Evolutionary conservation across 2,329 filamentous ascomycete species (phyloP).

Genomic region (Lachnellula willkommii): DNA sequence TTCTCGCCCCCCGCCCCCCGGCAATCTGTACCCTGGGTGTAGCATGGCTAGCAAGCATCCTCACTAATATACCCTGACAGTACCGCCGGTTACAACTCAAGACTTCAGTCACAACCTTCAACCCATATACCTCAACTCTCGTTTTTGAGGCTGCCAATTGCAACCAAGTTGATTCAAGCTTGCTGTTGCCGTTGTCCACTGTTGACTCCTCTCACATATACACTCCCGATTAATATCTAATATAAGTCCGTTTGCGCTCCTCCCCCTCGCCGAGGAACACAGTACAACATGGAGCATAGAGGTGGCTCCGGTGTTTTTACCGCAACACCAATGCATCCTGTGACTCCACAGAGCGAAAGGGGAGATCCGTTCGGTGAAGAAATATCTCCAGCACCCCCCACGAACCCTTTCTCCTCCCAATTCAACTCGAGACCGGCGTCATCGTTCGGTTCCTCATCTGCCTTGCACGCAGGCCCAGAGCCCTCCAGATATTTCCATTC

Average conservation of each 20-base stretch:
- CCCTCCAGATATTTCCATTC: conserved; percentile 30
- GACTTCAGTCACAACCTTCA: neutral
- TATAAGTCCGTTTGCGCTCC: conserved; percentile 8
- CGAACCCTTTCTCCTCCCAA: conserved; percentile 32
- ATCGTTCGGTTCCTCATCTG: conserved; percentile 38
- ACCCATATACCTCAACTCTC: conserved; percentile 8
- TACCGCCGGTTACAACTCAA: neutral
- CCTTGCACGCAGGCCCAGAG: conserved; percentile 21
- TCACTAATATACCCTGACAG: neutral
- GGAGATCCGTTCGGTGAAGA: conserved; percentile 25
- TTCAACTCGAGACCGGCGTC: conserved; percentile 40
- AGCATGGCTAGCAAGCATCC: neutral
- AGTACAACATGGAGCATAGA: conserved; percentile 17
- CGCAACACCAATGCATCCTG: conserved; percentile 33
- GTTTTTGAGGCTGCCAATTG: conserved; percentile 9
- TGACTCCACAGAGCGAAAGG: conserved; percentile 34
- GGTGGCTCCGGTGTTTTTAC: conserved; percentile 20
- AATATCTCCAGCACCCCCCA: conserved; percentile 23
- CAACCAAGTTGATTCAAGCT: neutral
- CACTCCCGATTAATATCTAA: conserved; percentile 10
- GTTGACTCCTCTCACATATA: neutral
- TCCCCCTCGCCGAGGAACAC: conserved; percentile 4
- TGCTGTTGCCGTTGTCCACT: neutral
- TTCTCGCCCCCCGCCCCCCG: neutral
- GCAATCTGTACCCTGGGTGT: neutral